phyloP scores from a whole-genome alignment of 1,284 basidiomycete species.

The Austroboletus novae-zelandiae region DNA sequence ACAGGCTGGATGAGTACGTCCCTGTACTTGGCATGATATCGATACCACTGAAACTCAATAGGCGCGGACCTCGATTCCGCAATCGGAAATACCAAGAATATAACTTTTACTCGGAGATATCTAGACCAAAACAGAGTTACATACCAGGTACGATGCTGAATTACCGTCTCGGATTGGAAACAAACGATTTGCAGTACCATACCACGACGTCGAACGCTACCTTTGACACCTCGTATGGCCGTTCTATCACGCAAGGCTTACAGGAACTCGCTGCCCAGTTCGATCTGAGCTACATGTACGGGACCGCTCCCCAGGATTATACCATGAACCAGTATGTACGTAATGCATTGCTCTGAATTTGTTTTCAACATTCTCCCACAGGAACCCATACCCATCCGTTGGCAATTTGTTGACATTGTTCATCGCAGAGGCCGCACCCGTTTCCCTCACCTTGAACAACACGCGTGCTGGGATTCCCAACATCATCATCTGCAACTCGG shows the following conservation, averaged over 20 bases:
- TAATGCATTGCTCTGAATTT: background rate
- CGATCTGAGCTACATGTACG: constrained; percentile 55
- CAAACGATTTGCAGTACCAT: constrained; percentile 49
- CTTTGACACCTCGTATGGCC: constrained; percentile 59
- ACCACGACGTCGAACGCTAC: constrained; percentile 39
- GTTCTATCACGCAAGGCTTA: constrained; percentile 54
- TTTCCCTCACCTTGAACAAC: constrained; percentile 60
- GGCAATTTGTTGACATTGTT: constrained; percentile 62
- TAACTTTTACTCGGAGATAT: constrained; percentile 68
- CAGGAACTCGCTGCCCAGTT: constrained; percentile 50
- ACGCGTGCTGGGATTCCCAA: constrained; percentile 57
- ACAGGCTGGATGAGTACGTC: constrained; percentile 35
- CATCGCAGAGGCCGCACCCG: constrained; percentile 54
- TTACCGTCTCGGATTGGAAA: background rate
- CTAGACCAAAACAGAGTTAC: constrained; percentile 73
- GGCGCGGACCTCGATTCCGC: constrained; percentile 50
- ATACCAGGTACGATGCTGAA: constrained; percentile 49
- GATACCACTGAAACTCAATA: constrained; percentile 20
- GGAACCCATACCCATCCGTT: constrained; percentile 64
- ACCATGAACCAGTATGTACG: constrained; percentile 53
- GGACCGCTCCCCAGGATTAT: constrained; percentile 73
- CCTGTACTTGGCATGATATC: background rate
- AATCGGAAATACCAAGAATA: constrained; percentile 41
- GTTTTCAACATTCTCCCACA: constrained; percentile 21
- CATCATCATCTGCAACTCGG: constrained; percentile 72